phyloP scores from a whole-genome alignment of 2,329 filamentous ascomycete species.

The Arachnomyces sp. region DNA sequence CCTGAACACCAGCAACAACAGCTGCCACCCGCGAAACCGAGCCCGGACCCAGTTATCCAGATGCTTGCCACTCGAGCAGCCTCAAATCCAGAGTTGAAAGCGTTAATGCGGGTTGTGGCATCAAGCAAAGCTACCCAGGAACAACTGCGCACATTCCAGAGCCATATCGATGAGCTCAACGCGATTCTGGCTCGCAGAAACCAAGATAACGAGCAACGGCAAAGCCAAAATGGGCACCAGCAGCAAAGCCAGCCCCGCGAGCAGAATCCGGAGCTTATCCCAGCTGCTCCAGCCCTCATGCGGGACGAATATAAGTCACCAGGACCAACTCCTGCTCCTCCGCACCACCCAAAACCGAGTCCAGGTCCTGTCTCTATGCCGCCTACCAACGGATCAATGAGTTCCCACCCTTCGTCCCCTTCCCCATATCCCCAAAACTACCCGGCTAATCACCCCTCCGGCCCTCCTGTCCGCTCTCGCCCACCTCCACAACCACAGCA shows the following conservation, averaged over 20 bases:
- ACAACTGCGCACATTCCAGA: conserved; percentile 42
- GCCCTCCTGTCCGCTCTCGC: conserved; percentile 30
- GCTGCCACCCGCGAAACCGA: conserved; percentile 33
- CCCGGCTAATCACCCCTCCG: conserved; percentile 23
- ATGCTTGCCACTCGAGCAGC: conserved; percentile 45
- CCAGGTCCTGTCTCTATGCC: conserved; percentile 7
- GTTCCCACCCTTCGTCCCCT: conserved; percentile 13
- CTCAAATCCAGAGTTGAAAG: conserved; percentile 41
- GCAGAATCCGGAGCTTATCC: neutral
- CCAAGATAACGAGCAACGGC: conserved; percentile 28
- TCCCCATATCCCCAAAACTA: conserved; percentile 21
- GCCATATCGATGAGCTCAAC: conserved; percentile 44
- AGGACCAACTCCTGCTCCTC: conserved; percentile 1
- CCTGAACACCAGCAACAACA: conserved; percentile 15
- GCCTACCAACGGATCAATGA: conserved; percentile 1
- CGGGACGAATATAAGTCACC: neutral
- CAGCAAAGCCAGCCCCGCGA: conserved; percentile 6
- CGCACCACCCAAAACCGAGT: conserved; percentile 17
- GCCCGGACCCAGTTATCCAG: conserved; percentile 44
- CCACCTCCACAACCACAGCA: conserved; percentile 25
- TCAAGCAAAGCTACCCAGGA: conserved; percentile 42
- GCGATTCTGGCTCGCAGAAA: conserved; percentile 39
- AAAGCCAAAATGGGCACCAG: conserved; percentile 11
- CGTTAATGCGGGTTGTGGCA: conserved; percentile 44
- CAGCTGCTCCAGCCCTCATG: conserved; percentile 7